Base-by-base conservation (phyloP, 345 rosid genomes). In the Eucalyptus erythrocorys region DNA sequence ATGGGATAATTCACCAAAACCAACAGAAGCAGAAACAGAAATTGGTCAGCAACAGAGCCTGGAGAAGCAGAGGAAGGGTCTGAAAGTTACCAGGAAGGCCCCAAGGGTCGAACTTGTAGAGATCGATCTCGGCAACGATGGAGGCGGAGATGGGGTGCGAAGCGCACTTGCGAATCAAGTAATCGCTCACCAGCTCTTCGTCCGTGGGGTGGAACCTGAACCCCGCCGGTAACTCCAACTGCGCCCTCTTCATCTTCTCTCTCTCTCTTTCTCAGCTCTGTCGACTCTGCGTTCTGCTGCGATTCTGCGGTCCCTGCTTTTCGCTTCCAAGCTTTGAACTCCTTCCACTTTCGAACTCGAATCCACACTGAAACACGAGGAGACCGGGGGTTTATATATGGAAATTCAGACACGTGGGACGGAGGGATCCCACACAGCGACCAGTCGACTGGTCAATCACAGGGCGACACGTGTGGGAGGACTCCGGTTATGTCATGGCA, bases 201-300 rank as follows among this genome's bases (percentile, higher is more conserved):
- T 97, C 99, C 8, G 99, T 96, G 3, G 99, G 99, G 82, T 97
- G 98, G 87, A 97, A 97, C 91, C 99, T 92, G 93, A 97, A 96
- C 48, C 99, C 99, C 3, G 99, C 92, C 37, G 99, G 99, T 57
- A 97, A 91, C 85, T 93, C 94, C 12, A 97, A 21, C 90, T 92
- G 96, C 47, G 88, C 86, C 87, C 51, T 85, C 85, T 16, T 84
- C 48, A 51, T 71, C 85, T 19, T 68, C 26, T 86, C 37, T 30
- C 32, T 86, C 42, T 66, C 0, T 66, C 40, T 32, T 32, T 66
- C 79, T 51, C 27, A 64, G 14, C 76, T n/a, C 40, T 64, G 1
- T 68, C 43, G 13, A 68, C 81, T 34, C 81, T 34, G 61, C 61
- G 61, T n/a, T n/a, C 37, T 66, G 10, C 76, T n/a, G 10, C 76